phyloP scores from a whole-genome alignment of 2,329 filamentous ascomycete genomes.

The Aspergillus fructus region DNA sequence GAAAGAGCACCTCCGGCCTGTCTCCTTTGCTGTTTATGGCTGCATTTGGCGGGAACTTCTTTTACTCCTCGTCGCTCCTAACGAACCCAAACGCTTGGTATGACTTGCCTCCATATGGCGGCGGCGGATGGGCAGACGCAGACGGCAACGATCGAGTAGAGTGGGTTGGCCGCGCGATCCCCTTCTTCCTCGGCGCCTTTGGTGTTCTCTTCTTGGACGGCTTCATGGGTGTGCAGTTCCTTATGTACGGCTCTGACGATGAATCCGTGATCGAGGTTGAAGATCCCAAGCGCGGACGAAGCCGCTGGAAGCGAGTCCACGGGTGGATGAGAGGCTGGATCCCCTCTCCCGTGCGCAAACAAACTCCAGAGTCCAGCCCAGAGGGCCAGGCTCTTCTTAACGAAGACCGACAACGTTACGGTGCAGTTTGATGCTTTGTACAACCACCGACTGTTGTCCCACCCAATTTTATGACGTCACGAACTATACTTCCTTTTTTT shows the following conservation, averaged over 20 bases:
- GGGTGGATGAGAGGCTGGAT: slow-evolving; percentile 69
- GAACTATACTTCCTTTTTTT: background rate
- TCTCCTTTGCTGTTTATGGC: slow-evolving; percentile 64
- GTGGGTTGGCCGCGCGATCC: slow-evolving; percentile 59
- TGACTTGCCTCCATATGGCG: slow-evolving; percentile 56
- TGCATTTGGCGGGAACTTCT: slow-evolving; percentile 67
- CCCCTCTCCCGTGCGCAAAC: slow-evolving; percentile 44
- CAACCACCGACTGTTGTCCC: background rate
- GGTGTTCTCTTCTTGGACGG: slow-evolving; percentile 64
- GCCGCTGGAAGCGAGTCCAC: slow-evolving; percentile 57
- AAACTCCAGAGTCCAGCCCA: slow-evolving; percentile 6
- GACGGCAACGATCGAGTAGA: slow-evolving; percentile 54
- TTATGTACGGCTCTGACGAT: slow-evolving; percentile 55
- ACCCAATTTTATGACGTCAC: background rate
- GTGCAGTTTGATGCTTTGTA: slow-evolving; percentile 28
- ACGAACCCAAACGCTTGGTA: slow-evolving; percentile 65
- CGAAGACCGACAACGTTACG: slow-evolving; percentile 31
- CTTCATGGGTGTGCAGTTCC: slow-evolving; percentile 62
- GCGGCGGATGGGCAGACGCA: slow-evolving; percentile 59
- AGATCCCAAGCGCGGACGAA: slow-evolving; percentile 42
- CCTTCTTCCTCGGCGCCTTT: slow-evolving; percentile 66
- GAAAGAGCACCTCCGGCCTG: slow-evolving; percentile 64
- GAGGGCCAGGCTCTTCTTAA: slow-evolving; percentile 34
- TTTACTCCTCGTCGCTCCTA: slow-evolving; percentile 63
- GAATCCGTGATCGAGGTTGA: slow-evolving; percentile 49